Base-by-base conservation (phyloP, 2,329 filamentous ascomycete species). In the Sporothrix sp. region DNA sequence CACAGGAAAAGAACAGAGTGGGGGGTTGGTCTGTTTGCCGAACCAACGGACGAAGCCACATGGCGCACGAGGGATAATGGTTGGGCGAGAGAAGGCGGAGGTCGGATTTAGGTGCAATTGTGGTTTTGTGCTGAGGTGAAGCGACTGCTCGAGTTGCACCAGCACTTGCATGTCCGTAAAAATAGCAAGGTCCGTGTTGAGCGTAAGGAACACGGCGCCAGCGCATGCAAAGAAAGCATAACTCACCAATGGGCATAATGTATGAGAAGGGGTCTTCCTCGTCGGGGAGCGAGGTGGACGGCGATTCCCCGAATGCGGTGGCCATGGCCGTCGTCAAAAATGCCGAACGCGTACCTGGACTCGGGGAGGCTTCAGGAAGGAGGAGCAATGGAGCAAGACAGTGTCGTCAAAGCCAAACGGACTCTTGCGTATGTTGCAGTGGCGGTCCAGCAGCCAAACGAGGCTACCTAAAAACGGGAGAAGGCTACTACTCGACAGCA, bases 181-280 rank as follows among this genome's bases (percentile, higher is more conserved):
- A n/a, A n/a, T n/a, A n/a, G n/a, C n/a, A n/a, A n/a, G n/a, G n/a
- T n/a, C n/a, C n/a, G 43, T 45, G 43, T 14, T 11, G 40, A 42
- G 27, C 4, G 20, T 18, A 9, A 33, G 16, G 16, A 33, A 42
- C 23, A 28, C 37, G 7, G 20, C n/a, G 23, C 14, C 14, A 39
- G 37, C 16, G 21, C 23, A 20, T 7, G 23, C 37, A 42, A 28
- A 23, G 13, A 25, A 44, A 10, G n/a, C 8, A 30, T 13, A 32
- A 65, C 75, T 73, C 66, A 78, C 76, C 76, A 66, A 78, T 75
- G 64, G 75, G 76, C 60, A 67, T 69, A 58, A 79, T 69, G 65
- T 71, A 75, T 55, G 69, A 71, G 55, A 67, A 66, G 58, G 65
- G 66, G 66, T 69, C 67, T 63, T 69, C 62, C 68, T 70, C 68